Percentiles rank a stretch among this genome's conserved stretches.
phyloP scores from a whole-genome alignment of 2,329 filamentous ascomycete genomes.

The Sporothrix schenckii region DNA sequence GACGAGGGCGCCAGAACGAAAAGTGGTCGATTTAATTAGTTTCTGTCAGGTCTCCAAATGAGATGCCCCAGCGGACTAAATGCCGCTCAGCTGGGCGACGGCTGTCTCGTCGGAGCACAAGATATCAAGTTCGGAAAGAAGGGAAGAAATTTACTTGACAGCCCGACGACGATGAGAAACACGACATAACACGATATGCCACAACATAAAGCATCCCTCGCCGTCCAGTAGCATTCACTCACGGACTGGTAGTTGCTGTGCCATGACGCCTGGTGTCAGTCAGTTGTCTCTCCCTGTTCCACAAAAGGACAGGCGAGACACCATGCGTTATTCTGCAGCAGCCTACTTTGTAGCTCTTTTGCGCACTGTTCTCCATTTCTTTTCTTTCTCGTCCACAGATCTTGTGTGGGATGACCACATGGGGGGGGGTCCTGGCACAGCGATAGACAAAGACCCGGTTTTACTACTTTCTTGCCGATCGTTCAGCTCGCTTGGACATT shows the following conservation, averaged over 20 bases:
- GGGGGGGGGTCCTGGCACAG: conserved; percentile 6
- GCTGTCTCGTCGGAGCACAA: conserved; percentile 4
- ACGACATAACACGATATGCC: conserved; percentile 1
- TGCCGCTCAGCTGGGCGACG: conserved; percentile 6
- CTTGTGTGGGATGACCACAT: conserved; percentile 20
- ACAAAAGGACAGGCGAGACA: neutral
- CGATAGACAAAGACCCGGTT: conserved; percentile 6
- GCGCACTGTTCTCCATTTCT: neutral
- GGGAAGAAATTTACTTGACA: neutral
- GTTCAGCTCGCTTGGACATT: conserved; percentile 19
- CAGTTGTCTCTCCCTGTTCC: neutral
- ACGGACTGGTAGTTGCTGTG: neutral
- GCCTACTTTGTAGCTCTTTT: neutral
- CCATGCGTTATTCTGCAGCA: neutral
- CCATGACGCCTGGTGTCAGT: neutral
- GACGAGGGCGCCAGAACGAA: neutral
- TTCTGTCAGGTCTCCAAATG: neutral
- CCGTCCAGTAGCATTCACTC: neutral
- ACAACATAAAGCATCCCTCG: neutral
- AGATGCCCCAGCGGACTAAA: neutral
- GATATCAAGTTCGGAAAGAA: neutral
- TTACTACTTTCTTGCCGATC: conserved; percentile 17
- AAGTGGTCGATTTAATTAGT: conserved; percentile 17
- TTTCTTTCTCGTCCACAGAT: conserved; percentile 2
- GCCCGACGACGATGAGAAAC: neutral